Conservation (phyloP, 257 asterid genomes). For the Solanum okadae region DNA sequence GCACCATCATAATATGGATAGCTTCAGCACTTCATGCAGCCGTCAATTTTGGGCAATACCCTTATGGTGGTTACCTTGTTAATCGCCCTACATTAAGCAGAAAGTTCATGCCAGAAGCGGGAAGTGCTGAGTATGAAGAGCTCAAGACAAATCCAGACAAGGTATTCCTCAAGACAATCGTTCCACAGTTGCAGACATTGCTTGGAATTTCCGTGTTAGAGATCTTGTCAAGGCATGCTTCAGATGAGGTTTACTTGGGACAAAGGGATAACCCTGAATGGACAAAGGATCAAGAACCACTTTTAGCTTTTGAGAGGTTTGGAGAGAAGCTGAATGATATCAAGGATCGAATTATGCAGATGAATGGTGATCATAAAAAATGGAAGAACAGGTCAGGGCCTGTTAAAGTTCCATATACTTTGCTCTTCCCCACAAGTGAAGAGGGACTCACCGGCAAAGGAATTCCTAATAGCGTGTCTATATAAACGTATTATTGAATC, state of each 20-base stretch:
- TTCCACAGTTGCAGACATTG: constrained; percentile 33
- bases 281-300: constrained; percentile 48
- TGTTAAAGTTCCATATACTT: constrained; percentile 62
- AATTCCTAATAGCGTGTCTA: constrained; percentile 73
- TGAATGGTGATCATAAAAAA: constrained; percentile 24
- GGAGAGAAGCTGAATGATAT: constrained; percentile 35
- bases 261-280: constrained; percentile 52
- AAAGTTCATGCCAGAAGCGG: constrained; percentile 47
- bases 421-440: constrained; percentile 46
- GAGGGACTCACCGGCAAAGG: constrained; percentile 64
- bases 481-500: constrained; percentile 5
- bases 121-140: constrained; percentile 55
- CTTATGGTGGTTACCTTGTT: constrained; percentile 57
- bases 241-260: constrained; percentile 60
- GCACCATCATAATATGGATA: constrained; percentile 68
- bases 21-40: constrained; percentile 84
- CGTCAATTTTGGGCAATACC: constrained; percentile 56
- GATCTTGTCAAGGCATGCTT: constrained; percentile 53
- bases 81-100: constrained; percentile 59
- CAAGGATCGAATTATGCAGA: constrained; percentile 25
- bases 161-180: constrained; percentile 44
- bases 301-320: constrained; percentile 42
- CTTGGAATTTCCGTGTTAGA: constrained; percentile 58
- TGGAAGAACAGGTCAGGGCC: constrained; percentile 58
- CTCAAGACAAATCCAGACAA: constrained; percentile 47